Evolutionary conservation across 2,329 filamentous ascomycete species (phyloP), one percentile per base, ranked within the genome.

Genomic region (Colletotrichum salicis): DNA sequence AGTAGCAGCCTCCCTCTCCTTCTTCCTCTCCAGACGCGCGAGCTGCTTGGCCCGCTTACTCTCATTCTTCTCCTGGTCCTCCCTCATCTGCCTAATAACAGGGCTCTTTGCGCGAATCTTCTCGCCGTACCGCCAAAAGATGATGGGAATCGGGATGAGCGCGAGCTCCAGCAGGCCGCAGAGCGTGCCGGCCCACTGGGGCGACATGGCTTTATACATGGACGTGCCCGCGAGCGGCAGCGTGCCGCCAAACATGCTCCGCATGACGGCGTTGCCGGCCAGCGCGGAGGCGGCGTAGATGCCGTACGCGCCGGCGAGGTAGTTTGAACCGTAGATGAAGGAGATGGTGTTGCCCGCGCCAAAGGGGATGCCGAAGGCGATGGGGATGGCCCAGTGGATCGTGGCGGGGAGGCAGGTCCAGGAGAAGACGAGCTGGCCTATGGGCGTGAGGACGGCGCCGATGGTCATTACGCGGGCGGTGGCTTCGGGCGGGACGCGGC

Each of bases 311-410:
- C 92, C 88, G 0, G 94, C 93, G 4, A 97, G 84, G 79, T 97
- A 97, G 76, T 94, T 96, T 6, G 88, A 89, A 0, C 91, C 89
- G 77, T 97, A 96, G 77, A 97, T 95, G 83, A 97, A 97, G 48
- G 93, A 90, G 3, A 91, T 86, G 10, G 89, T 91, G 76, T 96
- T 96, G 0, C 94, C 94, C 0, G 88, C 86, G 11, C 94, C 94
- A 76, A 96, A 97, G 0, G 92, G 92, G 6, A 97, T 88, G 0
- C 94, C 94, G 1, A 94, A 94, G 0, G 93, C 84, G 60, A 97
- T 92, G 1, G 94, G 92, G 24, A 90, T 86, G n/a, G 94, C 90
- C 92, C 93, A 97, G 79, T 94, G 95, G 37, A 97, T 94, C 5
- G 89, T 88, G 0, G 82, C 83, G 0, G 95, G 95, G 0, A 94